These are phyloP conservation scores for Dalbergia oliveri DNA, from an alignment of 306 rosid genomes.

Conservation along the genomic window DNA sequence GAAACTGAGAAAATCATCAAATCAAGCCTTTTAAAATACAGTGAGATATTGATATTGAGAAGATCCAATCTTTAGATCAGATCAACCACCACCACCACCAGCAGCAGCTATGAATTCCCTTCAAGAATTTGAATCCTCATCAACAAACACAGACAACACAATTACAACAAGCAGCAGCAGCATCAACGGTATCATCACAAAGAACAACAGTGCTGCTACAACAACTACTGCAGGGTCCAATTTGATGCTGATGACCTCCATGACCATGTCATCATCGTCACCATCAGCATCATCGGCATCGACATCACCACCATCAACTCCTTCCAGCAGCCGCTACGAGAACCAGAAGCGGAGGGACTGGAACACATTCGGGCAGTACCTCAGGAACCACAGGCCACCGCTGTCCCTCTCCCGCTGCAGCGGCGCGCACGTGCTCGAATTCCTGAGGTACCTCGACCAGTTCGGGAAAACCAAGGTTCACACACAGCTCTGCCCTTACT, in stretches of 20 bases:
- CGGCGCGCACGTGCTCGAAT: conserved; percentile 82
- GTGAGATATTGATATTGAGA: not conserved
- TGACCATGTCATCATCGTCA: conserved; percentile 1
- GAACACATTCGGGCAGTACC: conserved; percentile 84
- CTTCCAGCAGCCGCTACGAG: conserved; percentile 66
- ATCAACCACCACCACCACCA: not conserved
- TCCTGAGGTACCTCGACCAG: conserved; percentile 78
- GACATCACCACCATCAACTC: conserved; percentile 39
- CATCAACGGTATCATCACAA: conserved; percentile 19
- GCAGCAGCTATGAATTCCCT: conserved; percentile 56
- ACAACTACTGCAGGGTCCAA: not conserved
- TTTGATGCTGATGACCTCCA: not conserved
- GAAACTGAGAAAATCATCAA: not conserved
- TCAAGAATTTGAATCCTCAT: conserved; percentile 58
- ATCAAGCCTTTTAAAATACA: not conserved
- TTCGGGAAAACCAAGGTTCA: conserved; percentile 89
- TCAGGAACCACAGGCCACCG: conserved; percentile 75
- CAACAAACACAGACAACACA: conserved; percentile 38
- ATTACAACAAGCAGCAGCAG: not conserved
- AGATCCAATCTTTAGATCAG: conserved; percentile 44
- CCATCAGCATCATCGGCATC: conserved; percentile 34
- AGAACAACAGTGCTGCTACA: not conserved
- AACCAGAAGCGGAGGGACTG: conserved; percentile 80
- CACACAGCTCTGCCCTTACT: conserved; percentile 77
- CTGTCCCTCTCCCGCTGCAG: conserved; percentile 72